Evolutionary conservation across 257 asterid genomes (phyloP), one percentile per base, ranked within the genome.

Genomic region (Gynochthodes officinalis): DNA sequence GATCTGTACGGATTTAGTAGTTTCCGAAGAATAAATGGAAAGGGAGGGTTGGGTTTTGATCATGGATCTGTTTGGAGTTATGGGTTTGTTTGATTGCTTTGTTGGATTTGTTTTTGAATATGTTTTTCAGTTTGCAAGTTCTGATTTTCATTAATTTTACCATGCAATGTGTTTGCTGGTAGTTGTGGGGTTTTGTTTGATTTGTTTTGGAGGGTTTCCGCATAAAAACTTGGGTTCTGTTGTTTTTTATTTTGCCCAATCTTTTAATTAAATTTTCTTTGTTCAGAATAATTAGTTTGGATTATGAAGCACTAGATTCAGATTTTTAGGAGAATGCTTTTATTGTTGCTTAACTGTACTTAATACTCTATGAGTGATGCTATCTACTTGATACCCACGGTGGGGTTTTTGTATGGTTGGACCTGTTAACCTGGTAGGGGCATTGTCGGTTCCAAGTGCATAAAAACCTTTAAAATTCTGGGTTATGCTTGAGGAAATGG

Each of bases 1-100:
- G 54, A 70, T 70, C 65, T 39, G 54, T 54, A 25, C 32, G n/a
- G 73, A 37, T 70, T 54, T 54, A 18, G 16, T 33, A 2, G 73
- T 53, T 35, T 69, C 15, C 37, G 39, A 11, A 3, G 0, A 7
- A 23, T n/a, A n/a, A n/a, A 50, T 33, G 10, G 9, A 11, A 4
- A 68, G 46, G 23, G 35, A n/a, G 39, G 11, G 16, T 52, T 52
- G 48, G 64, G 11, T 8, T 69, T 70, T 54, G 54, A 54, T 70
- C 14, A 14, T 70, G 35, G 74, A 54, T 70, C 54, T 70, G 27
- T 13, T 69, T 69, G 30, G 15, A 27, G 18, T 68, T 13, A 13
- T 13, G 63, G 9, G 61, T 46, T 53, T 37, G 49, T 1, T 70
- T 13, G 59, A 18, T 52, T 33, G 5, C 4, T n/a, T 68, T 13